Conservation (phyloP, 352 stramenopile species). For the Phytophthora fragariae region DNA sequence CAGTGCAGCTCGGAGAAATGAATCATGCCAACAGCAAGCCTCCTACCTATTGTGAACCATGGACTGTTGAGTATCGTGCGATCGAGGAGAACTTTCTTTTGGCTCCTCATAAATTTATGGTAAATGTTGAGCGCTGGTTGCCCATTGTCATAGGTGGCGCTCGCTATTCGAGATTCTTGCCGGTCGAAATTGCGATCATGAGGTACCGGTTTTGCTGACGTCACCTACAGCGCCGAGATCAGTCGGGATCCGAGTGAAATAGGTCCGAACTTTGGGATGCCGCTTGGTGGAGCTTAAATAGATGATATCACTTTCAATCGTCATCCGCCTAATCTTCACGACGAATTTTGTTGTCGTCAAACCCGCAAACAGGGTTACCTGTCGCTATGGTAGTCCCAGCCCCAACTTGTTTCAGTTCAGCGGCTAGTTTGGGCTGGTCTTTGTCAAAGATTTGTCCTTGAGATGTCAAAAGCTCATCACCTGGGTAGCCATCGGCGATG, state of each 20-base stretch:
- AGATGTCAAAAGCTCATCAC: no score
- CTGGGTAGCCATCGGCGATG: no score
- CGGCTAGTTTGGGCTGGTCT: no score
- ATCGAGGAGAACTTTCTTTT: constrained; percentile 14
- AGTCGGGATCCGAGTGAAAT: constrained; percentile 6
- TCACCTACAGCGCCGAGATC: constrained; percentile 10
- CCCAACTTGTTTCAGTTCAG: no score
- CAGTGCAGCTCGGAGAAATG: neutral
- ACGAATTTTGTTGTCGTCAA: no score
- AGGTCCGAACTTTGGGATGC: neutral
- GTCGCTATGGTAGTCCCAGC: no score
- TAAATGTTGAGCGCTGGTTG: no score
- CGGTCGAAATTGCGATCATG: neutral
- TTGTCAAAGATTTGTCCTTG: no score
- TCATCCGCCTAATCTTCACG: no score
- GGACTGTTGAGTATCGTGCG: constrained; percentile 11
- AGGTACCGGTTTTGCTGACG: constrained; percentile 18
- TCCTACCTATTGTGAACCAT: constrained; percentile 6
- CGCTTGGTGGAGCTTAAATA: constrained; percentile 19
- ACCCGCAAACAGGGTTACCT: no score
- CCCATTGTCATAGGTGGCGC: neutral
- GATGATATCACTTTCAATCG: neutral
- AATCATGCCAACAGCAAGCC: constrained; percentile 8
- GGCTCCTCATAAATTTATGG: constrained; percentile 5
- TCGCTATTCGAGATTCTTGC: constrained; percentile 10